Percentiles rank a stretch among this genome's conserved stretches.
Conservation (phyloP, 306 rosid species). For the Casuarina cunninghamiana region DNA sequence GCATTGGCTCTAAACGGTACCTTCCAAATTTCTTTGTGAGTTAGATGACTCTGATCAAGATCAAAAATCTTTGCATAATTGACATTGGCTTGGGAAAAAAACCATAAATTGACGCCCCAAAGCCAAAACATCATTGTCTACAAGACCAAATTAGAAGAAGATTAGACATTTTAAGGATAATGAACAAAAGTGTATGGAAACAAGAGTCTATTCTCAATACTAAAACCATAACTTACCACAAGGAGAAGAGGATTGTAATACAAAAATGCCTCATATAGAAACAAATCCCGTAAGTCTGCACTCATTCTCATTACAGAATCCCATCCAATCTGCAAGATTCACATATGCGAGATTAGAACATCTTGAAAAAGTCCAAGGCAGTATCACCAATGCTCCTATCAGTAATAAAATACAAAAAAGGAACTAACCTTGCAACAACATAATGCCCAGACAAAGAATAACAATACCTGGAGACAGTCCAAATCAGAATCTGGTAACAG, state of each 20-base stretch:
- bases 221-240: conserved; percentile 58
- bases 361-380: conserved; percentile 17
- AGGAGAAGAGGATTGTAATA: conserved; percentile 97
- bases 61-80: conserved; percentile 84
- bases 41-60: conserved; percentile 85
- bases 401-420: conserved; percentile 7
- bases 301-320: conserved; percentile 99
- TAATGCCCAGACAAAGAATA: conserved; percentile 81
- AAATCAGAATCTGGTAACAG: conserved; percentile 32
- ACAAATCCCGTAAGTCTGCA: conserved; percentile 81
- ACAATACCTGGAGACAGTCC: conserved; percentile 62
- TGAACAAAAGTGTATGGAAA: conserved; percentile 12
- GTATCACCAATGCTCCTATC: background rate
- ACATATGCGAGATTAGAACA: conserved; percentile 21
- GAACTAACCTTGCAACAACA: conserved; percentile 89
- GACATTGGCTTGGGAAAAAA: conserved; percentile 62
- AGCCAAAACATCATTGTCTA: conserved; percentile 98
- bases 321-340: conserved; percentile 84
- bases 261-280: conserved; percentile 95
- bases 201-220: conserved; percentile 8
- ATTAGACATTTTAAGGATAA: conserved; percentile 22
- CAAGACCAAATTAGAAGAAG: conserved; percentile 33
- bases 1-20: conserved; percentile 40
- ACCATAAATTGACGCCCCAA: conserved; percentile 95
- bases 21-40: conserved; percentile 95